Evolutionary conservation across 1,284 basidiomycete species (phyloP), one percentile per base, ranked within the genome.

Genomic region (Exsudoporus floridanus): DNA sequence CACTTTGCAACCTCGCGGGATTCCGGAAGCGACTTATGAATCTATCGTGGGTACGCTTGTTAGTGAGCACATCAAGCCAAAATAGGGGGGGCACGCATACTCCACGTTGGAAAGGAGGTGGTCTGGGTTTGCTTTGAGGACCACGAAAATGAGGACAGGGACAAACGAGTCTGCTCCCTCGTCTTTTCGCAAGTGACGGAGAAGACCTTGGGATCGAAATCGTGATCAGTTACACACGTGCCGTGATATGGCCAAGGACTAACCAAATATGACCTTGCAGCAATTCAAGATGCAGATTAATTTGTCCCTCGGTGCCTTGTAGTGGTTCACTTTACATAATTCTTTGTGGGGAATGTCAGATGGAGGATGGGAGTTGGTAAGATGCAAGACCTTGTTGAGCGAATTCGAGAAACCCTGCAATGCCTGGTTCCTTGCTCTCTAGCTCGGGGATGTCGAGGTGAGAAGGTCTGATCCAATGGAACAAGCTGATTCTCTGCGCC

Each of bases 261-360:
- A 62, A 93, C 96, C 96, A 70, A 98, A 99, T 66, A 99, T 98
- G 73, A 99, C 94, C 77, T 99, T 99, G 84, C 95, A 99, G 73
- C 87, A 92, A 67, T 99, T 99, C 44, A 99, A 76, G 43, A 99
- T 90, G 73, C 97, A 99, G 55, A 99, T 99, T 56, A 98, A 78
- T 75, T 99, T 99, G 74, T 99, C 96, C 42, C 96, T 80, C 10
- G 96, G 96, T 19, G 96, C 96, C 71, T 98, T 98, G 78, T 98
- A 99, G 70, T 98, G 94, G 68, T 98, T 98, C 61, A 99, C 90
- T 79, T 98, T 99, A 64, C 94, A 73, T 42, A 99, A 76, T 71
- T 98, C 94, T 92, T 63, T 31, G 18, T 3, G 12, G 30, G 7
- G 46, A 30, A 19, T 3, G 43, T 53, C 25, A 50, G 45, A 27